Evolutionary conservation across 495 filamentous ascomycete genomes (phyloP).

Genomic region (Daldinia loculata): DNA sequence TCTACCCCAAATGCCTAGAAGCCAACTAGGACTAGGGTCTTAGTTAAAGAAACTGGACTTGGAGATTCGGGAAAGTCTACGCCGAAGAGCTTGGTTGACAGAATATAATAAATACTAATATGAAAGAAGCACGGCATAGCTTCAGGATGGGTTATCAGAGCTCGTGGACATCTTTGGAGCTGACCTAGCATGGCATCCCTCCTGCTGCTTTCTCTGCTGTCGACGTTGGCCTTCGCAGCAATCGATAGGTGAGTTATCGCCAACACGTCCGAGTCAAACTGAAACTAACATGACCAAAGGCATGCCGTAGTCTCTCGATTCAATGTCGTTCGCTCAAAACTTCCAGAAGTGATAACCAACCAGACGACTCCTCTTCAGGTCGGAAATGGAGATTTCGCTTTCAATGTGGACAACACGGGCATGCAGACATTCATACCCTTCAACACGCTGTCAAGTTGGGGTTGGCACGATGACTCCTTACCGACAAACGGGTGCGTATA

Average conservation of each 20-base stretch:
- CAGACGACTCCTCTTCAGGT: slow-evolving; percentile 60
- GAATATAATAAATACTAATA: slow-evolving; percentile 18
- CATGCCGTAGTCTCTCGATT: slow-evolving; percentile 32
- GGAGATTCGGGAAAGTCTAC: slow-evolving; percentile 24
- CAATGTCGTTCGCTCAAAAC: slow-evolving; percentile 25
- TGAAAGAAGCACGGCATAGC: background rate
- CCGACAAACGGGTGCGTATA: slow-evolving; percentile 41
- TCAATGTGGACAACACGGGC: slow-evolving; percentile 61
- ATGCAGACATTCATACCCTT: slow-evolving; percentile 63
- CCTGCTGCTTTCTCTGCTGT: slow-evolving; percentile 13
- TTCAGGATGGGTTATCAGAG: slow-evolving; percentile 9
- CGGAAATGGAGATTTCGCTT: slow-evolving; percentile 63
- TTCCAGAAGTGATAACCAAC: slow-evolving; percentile 32
- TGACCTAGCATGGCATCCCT: slow-evolving; percentile 11
- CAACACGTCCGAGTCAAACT: background rate
- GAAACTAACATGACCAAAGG: slow-evolving; percentile 13
- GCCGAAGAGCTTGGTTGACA: slow-evolving; percentile 18
- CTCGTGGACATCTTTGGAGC: background rate
- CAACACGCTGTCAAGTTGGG: slow-evolving; percentile 56
- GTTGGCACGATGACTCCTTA: slow-evolving; percentile 55
- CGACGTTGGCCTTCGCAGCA: slow-evolving; percentile 15
- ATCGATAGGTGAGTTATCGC: slow-evolving; percentile 21
- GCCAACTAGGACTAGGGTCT: slow-evolving; percentile 3
- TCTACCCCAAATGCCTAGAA: slow-evolving; percentile 33
- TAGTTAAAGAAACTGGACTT: slow-evolving; percentile 18